Conservation (phyloP, 192 early-diverging fungal species). For the Gaertneriomyces semiglobifer region DNA sequence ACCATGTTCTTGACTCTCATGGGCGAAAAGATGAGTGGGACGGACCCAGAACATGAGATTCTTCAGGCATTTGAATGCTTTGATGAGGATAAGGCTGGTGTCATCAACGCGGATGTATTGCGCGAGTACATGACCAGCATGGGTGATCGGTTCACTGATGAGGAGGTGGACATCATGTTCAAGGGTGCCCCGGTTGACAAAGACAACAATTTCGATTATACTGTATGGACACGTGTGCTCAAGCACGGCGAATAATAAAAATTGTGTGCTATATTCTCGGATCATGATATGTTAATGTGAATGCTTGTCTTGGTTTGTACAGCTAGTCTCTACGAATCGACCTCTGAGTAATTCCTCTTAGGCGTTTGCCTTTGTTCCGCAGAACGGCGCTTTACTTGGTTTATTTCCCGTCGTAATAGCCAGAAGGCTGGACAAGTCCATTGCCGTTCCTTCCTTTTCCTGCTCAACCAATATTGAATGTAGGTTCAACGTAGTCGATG, state of each 20-base stretch:
- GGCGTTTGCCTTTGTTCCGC: no score
- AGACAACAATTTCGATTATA: conserved; percentile 81
- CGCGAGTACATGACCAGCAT: conserved; percentile 87
- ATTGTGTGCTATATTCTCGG: not conserved
- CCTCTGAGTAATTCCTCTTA: no score
- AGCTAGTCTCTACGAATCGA: no score
- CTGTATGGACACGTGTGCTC: conserved; percentile 85
- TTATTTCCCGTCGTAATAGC: no score
- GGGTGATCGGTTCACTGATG: conserved; percentile 85
- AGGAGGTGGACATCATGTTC: conserved; percentile 92
- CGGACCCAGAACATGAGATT: conserved; percentile 89
- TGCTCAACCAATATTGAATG: no score
- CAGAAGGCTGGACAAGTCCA: no score
- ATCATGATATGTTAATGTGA: no score
- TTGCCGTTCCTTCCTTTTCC: no score
- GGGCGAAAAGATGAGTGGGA: conserved; percentile 88
- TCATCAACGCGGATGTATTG: conserved; percentile 75
- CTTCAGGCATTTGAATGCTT: conserved; percentile 90
- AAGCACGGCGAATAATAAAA: conserved; percentile 81
- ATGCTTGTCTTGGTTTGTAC: no score
- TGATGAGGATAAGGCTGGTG: conserved; percentile 79
- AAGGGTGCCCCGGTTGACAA: conserved; percentile 79
- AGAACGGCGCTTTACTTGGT: no score
- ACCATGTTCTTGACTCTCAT: conserved; percentile 96
- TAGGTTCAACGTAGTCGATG: no score